Conservation (phyloP, 2,329 filamentous ascomycete species). For the Thyridium curvatum region DNA sequence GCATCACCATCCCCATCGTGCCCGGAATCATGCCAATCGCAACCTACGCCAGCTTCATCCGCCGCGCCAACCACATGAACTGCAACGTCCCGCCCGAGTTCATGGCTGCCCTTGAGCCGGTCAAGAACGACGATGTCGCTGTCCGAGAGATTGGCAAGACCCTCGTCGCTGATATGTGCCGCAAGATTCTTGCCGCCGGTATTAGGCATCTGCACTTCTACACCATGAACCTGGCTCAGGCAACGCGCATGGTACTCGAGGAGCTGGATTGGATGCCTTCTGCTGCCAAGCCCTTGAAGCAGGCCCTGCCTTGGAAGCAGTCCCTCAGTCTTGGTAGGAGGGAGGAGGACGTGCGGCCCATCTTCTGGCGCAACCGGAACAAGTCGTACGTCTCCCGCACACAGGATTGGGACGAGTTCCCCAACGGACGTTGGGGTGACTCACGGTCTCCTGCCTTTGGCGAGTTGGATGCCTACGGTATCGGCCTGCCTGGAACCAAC, state of each 20-base stretch:
- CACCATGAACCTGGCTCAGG: slow-evolving; percentile 97
- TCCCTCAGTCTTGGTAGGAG: slow-evolving; percentile 84
- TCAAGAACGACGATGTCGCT: slow-evolving; percentile 94
- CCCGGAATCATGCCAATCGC: slow-evolving; percentile 94
- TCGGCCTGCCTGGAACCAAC: slow-evolving; percentile 89
- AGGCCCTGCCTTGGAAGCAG: slow-evolving; percentile 92
- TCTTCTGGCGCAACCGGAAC: slow-evolving; percentile 98
- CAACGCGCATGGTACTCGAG: slow-evolving; percentile 89
- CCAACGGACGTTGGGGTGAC: slow-evolving; percentile 97
- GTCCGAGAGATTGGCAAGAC: slow-evolving; percentile 85
- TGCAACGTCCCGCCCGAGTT: slow-evolving; percentile 76
- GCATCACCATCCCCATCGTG: slow-evolving; percentile 66
- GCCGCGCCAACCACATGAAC: slow-evolving; percentile 86
- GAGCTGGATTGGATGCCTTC: slow-evolving; percentile 80
- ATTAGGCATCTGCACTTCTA: slow-evolving; percentile 94
- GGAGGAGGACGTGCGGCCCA: slow-evolving; percentile 91
- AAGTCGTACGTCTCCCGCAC: slow-evolving; percentile 93
- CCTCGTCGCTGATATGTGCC: slow-evolving; percentile 84
- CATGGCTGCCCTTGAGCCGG: slow-evolving; percentile 76
- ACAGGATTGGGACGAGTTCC: slow-evolving; percentile 98
- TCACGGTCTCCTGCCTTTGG: slow-evolving; percentile 94
- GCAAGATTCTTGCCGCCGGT: slow-evolving; percentile 73
- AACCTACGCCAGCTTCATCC: slow-evolving; percentile 87
- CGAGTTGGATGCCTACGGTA: slow-evolving; percentile 88
- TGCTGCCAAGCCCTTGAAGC: slow-evolving; percentile 70